A percentile compares a stretch with the other conserved stretches of the same genome.
phyloP scores from a whole-genome alignment of 345 rosid species.

The Arabis alpina region DNA sequence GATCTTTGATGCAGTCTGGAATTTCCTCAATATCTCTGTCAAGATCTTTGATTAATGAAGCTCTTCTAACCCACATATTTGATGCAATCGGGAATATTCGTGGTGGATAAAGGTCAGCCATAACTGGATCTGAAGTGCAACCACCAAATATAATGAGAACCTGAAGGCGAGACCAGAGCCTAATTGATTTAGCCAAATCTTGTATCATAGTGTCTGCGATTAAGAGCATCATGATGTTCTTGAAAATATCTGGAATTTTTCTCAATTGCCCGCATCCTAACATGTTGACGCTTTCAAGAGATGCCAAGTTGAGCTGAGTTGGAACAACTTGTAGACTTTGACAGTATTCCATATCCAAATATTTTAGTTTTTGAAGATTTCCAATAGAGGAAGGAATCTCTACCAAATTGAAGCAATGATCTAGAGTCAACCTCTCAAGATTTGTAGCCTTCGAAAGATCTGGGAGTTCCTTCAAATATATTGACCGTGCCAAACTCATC shows the following conservation, averaged over 20 bases:
- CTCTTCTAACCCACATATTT: too few relatives aligned
- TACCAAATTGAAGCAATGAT: constrained; percentile 16
- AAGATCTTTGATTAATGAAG: background rate
- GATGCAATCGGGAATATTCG: background rate
- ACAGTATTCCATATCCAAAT: too few relatives aligned
- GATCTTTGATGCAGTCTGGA: background rate
- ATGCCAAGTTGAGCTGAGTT: constrained; percentile 17
- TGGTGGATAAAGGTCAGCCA: background rate
- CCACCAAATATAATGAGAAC: background rate
- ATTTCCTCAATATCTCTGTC: background rate
- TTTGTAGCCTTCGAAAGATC: constrained; percentile 1
- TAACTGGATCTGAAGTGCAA: background rate
- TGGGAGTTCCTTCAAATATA: constrained; percentile 22
- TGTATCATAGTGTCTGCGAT: constrained; percentile 21
- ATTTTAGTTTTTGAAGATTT: constrained; percentile 10
- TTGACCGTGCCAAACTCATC: constrained; percentile 6
- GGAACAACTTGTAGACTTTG: too few relatives aligned
- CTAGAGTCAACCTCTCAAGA: background rate
- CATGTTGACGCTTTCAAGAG: background rate
- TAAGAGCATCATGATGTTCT: too few relatives aligned
- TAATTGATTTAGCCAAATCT: background rate
- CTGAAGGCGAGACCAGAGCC: background rate
- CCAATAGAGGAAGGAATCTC: constrained; percentile 2
- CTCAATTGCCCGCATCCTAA: constrained; percentile 24
- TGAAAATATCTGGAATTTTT: too few relatives aligned